Evolutionary conservation across 2,329 filamentous ascomycete species (phyloP).

Genomic region (Zalaria obscura): DNA sequence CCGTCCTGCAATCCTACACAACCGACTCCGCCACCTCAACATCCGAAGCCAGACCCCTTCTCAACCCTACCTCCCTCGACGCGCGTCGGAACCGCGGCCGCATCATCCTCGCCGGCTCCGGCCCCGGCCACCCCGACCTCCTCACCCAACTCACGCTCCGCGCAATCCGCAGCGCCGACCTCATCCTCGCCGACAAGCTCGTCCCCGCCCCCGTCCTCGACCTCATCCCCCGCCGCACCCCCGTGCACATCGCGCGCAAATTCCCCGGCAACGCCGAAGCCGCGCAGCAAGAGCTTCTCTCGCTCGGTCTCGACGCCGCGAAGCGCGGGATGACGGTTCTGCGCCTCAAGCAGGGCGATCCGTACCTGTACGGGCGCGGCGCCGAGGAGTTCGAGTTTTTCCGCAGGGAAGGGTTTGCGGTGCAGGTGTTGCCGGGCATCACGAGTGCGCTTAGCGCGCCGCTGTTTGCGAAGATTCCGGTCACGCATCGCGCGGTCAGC

Average conservation of each 20-base stretch:
- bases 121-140: constrained; percentile 83
- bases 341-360: constrained; percentile 89
- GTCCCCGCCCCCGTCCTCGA: constrained; percentile 75
- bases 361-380: constrained; percentile 88
- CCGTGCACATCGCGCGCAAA: constrained; percentile 85
- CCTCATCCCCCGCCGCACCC: constrained; percentile 77
- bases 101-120: constrained; percentile 81
- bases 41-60: constrained; percentile 9
- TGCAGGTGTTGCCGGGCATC: constrained; percentile 70
- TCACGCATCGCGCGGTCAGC: constrained; percentile 76
- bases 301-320: constrained; percentile 58
- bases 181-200: constrained; percentile 77
- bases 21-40: constrained; percentile 18
- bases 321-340: constrained; percentile 65
- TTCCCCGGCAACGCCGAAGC: constrained; percentile 94
- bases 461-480: constrained; percentile 74
- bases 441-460: constrained; percentile 79
- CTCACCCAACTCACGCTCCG: constrained; percentile 71
- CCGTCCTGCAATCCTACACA: constrained; percentile 60
- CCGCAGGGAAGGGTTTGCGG: constrained; percentile 50
- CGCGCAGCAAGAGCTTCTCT: constrained; percentile 79
- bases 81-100: constrained; percentile 38
- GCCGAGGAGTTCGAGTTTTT: constrained; percentile 89
- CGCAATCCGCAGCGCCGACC: constrained; percentile 58
- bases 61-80: constrained; percentile 15